Conservation (phyloP, 257 asterid species). For the Osmanthus fragrans region DNA sequence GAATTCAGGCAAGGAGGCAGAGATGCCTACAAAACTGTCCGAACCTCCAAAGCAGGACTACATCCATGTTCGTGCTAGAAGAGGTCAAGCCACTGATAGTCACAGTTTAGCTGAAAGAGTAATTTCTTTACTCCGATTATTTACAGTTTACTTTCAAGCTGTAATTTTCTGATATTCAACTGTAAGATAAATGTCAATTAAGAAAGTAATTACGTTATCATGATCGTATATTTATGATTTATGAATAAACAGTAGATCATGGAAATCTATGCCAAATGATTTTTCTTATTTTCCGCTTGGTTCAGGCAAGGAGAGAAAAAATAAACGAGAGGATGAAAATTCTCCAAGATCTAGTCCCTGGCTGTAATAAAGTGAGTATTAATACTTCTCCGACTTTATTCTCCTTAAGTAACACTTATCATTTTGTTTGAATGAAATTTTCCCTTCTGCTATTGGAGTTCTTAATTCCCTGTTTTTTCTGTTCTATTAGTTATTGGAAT, state of each 20-base stretch:
- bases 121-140: constrained; percentile 21
- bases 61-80: constrained; percentile 70
- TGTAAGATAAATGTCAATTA: not conserved
- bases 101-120: constrained; percentile 77
- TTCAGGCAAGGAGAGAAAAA: constrained; percentile 74
- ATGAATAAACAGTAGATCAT: constrained; percentile 10
- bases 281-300: constrained; percentile 22
- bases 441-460: not conserved
- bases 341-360: constrained; percentile 69
- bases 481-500: constrained; percentile 7
- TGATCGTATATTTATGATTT: constrained; percentile 3
- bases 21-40: constrained; percentile 40
- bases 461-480: not conserved
- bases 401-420: not conserved
- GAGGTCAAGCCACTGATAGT: constrained; percentile 78
- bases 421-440: not conserved
- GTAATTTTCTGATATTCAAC: not conserved
- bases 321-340: constrained; percentile 66
- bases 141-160: constrained; percentile 2
- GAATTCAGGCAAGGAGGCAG: constrained; percentile 44
- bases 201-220: not conserved
- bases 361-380: constrained; percentile 60
- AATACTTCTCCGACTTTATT: not conserved
- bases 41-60: constrained; percentile 61
- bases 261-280: constrained; percentile 14